Evolutionary conservation across 257 asterid species (phyloP).

Genomic region (Eucommia ulmoides): DNA sequence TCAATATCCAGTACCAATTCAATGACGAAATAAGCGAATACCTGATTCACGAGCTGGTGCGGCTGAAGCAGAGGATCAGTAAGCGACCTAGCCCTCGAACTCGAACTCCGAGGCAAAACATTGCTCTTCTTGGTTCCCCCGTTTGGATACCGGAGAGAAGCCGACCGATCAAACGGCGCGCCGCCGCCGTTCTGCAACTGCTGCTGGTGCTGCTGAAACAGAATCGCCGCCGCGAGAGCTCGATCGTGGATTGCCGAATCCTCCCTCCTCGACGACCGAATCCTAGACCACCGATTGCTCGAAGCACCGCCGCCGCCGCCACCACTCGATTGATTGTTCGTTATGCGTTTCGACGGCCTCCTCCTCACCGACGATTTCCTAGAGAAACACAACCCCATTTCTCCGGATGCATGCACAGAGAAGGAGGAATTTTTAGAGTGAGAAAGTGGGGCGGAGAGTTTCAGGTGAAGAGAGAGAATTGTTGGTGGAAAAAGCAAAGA

Average conservation of each 20-base stretch:
- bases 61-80: constrained; percentile 95
- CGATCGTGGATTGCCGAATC: constrained; percentile 59
- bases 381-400: constrained; percentile 80
- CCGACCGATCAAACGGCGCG: constrained; percentile 66
- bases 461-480: too few relatives aligned
- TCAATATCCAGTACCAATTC: not conserved
- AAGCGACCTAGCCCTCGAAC: constrained; percentile 80
- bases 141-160: constrained; percentile 65
- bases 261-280: constrained; percentile 61
- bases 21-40: not conserved
- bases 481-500: too few relatives aligned
- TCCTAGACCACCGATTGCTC: constrained; percentile 62
- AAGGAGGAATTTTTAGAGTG: too few relatives aligned
- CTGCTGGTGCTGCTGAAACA: constrained; percentile 89
- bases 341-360: constrained; percentile 36
- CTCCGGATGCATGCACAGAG: not conserved
- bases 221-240: constrained; percentile 87
- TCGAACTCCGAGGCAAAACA: constrained; percentile 60
- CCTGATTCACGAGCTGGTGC: constrained; percentile 91
- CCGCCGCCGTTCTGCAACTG: constrained; percentile 55
- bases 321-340: constrained; percentile 25
- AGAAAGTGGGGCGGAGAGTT: too few relatives aligned
- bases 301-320: constrained; percentile 36
- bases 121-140: constrained; percentile 39
- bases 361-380: constrained; percentile 43